Evolutionary conservation across 108 stramenopile species (phyloP).

Genomic region (Cylindrotheca fusiformis): DNA sequence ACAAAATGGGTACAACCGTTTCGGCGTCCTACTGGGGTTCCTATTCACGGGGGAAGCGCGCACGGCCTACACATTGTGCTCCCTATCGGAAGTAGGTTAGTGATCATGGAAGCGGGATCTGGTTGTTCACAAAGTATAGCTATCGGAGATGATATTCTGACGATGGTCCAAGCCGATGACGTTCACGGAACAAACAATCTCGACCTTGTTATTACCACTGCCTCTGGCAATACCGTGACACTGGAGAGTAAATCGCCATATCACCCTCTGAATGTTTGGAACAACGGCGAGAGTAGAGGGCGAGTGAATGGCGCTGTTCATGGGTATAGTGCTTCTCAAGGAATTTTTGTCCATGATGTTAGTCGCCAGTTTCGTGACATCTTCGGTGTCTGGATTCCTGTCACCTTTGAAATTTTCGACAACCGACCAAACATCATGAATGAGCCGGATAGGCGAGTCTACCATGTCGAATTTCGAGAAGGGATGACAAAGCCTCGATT

Average conservation of each 20-base stretch:
- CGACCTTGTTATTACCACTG: conserved; percentile 75
- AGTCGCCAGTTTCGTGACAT: conserved; percentile 72
- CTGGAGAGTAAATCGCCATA: conserved; percentile 66
- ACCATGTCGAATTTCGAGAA: conserved; percentile 66
- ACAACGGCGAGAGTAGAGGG: conserved; percentile 63
- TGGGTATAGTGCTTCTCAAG: conserved; percentile 75
- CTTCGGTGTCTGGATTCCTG: conserved; percentile 71
- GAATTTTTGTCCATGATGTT: conserved; percentile 76
- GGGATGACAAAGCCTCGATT: conserved; percentile 55
- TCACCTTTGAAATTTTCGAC: conserved; percentile 84
- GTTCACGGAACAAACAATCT: conserved; percentile 74
- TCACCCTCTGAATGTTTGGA: conserved; percentile 82
- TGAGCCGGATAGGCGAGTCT: conserved; percentile 55
- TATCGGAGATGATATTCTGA: conserved; percentile 59
- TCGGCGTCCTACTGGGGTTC: conserved; percentile 12
- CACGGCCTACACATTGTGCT: conserved; percentile 75
- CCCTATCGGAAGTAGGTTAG: conserved; percentile 52
- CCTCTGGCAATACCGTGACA: conserved; percentile 68
- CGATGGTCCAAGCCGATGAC: conserved; percentile 85
- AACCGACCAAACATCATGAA: conserved; percentile 65
- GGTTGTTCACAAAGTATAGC: conserved; percentile 70
- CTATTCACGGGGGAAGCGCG: conserved; percentile 60
- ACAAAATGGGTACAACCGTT: conserved; percentile 29
- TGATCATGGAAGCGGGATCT: conserved; percentile 74
- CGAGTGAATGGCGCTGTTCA: conserved; percentile 56